Conservation (phyloP, 805 yeast species). For the Priceomyces fermenticarens region DNA sequence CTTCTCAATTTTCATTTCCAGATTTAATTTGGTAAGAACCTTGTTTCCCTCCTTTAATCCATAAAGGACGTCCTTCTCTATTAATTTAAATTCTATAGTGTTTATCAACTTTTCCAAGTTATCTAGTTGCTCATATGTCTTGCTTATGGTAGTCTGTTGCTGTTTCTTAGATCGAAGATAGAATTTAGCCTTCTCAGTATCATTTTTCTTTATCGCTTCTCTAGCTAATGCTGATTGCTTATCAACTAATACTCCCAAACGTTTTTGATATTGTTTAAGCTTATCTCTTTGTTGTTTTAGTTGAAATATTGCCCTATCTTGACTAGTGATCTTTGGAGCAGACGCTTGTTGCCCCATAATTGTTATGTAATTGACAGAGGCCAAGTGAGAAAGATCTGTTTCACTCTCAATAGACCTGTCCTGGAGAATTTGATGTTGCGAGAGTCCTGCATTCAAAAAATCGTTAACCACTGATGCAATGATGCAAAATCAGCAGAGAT, state of each 20-base stretch:
- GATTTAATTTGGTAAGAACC: constrained; percentile 71
- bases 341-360: constrained; percentile 42
- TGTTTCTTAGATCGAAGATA: constrained; percentile 76
- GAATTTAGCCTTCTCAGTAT: constrained; percentile 60
- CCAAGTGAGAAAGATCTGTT: no score
- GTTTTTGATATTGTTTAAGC: constrained; percentile 66
- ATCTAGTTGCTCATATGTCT: constrained; percentile 74
- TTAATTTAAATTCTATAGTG: constrained; percentile 82
- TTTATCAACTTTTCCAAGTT: constrained; percentile 76
- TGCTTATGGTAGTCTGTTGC: constrained; percentile 68
- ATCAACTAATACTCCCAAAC: constrained; percentile 53
- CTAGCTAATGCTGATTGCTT: constrained; percentile 63
- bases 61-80: constrained; percentile 78
- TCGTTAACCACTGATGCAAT: no score
- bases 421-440: neutral
- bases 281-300: constrained; percentile 87
- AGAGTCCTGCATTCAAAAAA: no score
- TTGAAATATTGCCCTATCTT: constrained; percentile 83
- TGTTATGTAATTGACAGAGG: neutral
- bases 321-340: constrained; percentile 67
- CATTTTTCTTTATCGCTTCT: constrained; percentile 48
- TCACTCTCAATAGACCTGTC: neutral
- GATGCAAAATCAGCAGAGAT: no score
- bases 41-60: constrained; percentile 81
- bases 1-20: constrained; percentile 71